Evolutionary conservation across 805 yeast species (phyloP).

Genomic region (Saccharomycopsis vini): DNA sequence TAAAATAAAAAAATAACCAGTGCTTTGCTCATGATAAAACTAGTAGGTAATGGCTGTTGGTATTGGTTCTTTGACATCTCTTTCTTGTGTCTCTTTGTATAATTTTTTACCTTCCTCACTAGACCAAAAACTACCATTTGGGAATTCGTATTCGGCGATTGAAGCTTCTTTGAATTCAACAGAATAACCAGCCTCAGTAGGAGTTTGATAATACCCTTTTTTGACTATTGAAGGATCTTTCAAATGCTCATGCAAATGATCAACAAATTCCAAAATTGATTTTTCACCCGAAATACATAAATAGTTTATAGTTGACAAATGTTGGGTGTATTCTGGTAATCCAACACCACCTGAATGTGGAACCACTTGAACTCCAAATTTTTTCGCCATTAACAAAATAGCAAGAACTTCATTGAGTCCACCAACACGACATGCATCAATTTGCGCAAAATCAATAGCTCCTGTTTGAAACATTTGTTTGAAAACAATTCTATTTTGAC

Average conservation of each 20-base stretch:
- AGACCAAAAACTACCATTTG: conserved; percentile 27
- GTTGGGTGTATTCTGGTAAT: conserved; percentile 29
- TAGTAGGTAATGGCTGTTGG: conserved; percentile 8
- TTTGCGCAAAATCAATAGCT: conserved; percentile 27
- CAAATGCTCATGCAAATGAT: conserved; percentile 27
- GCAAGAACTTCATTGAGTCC: conserved; percentile 29
- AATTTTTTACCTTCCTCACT: conserved; percentile 20
- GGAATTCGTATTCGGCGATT: conserved; percentile 23
- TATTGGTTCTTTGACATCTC: conserved; percentile 13
- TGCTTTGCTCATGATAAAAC: background rate
- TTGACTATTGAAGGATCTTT: conserved; percentile 24
- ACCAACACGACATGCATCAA: conserved; percentile 29
- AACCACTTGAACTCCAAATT: conserved; percentile 26
- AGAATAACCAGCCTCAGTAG: conserved; percentile 27
- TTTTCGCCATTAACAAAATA: conserved; percentile 28
- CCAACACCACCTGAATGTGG: conserved; percentile 32
- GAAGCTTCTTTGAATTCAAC: conserved; percentile 25
- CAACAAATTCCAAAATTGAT: conserved; percentile 27
- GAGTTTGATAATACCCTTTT: conserved; percentile 26
- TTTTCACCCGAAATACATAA: conserved; percentile 25
- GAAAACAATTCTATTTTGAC: conserved; percentile 28
- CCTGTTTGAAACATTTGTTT: conserved; percentile 26
- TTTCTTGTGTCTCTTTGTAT: conserved; percentile 13
- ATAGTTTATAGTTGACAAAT: conserved; percentile 28
- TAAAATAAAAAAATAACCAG: background rate